These are phyloP conservation scores for Lentinus brumalis DNA, from an alignment of 768 basidiomycete species.

Conservation along the genomic window DNA sequence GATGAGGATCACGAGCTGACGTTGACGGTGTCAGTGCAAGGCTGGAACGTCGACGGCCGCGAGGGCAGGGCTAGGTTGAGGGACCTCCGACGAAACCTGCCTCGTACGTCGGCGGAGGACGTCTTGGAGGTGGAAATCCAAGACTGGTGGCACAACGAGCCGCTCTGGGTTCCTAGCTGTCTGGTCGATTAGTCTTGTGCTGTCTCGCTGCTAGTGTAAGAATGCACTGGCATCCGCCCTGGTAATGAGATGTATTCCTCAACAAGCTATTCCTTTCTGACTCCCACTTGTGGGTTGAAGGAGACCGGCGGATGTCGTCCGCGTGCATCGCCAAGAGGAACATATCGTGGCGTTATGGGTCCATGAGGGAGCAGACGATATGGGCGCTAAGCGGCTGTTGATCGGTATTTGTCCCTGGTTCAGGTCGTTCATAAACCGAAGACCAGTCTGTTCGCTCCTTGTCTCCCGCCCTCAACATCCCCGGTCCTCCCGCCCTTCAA, in stretches of 20 bases:
- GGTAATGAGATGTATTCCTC: too few relatives aligned
- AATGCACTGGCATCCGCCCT: too few relatives aligned
- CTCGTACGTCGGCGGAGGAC: background rate
- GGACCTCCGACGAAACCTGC: background rate
- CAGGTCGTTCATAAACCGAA: background rate
- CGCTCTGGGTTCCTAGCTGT: background rate
- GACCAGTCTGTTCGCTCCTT: constrained; percentile 9
- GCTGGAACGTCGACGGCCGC: background rate
- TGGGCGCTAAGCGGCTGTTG: background rate
- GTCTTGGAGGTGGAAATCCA: background rate
- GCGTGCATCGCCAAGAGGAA: background rate
- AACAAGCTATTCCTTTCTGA: too few relatives aligned
- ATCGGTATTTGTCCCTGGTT: background rate
- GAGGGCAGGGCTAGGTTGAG: background rate
- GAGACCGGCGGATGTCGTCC: too few relatives aligned
- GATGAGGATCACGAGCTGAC: background rate
- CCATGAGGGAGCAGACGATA: background rate
- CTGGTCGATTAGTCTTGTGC: too few relatives aligned
- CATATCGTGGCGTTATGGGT: background rate
- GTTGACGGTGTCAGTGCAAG: background rate
- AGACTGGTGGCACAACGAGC: background rate
- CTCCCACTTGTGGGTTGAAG: too few relatives aligned
- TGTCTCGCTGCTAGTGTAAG: too few relatives aligned
- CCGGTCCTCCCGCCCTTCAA: background rate
- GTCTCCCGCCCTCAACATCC: constrained; percentile 5